Percentiles rank a stretch among this genome's conserved stretches.
Conservation (phyloP, 257 asterid species). For the Forsythia suspensa region DNA sequence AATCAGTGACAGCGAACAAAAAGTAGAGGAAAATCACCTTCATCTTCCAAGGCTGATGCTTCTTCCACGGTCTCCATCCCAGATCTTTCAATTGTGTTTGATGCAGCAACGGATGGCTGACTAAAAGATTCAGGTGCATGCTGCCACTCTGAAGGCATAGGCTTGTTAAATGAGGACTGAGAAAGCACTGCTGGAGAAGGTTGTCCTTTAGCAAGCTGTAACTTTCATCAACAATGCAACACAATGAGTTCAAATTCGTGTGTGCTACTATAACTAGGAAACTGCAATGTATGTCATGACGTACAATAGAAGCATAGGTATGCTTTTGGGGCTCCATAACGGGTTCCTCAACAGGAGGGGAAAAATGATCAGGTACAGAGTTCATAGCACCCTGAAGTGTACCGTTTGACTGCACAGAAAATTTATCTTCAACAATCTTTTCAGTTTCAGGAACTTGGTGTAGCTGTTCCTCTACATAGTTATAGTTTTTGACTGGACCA, state of each 20-base stretch:
- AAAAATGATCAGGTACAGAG: conserved; percentile 52
- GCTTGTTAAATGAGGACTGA: conserved; percentile 46
- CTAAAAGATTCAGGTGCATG: conserved; percentile 51
- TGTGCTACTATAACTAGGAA: conserved; percentile 2
- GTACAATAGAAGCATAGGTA: conserved; percentile 97
- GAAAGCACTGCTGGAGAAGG: conserved; percentile 43
- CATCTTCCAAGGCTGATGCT: conserved; percentile 64
- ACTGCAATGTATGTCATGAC: conserved; percentile 25
- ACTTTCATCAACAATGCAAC: conserved; percentile 25
- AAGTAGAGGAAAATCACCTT: conserved; percentile 44
- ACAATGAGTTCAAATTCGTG: conserved; percentile 16
- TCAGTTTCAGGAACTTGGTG: conserved; percentile 65
- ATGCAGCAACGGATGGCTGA: conserved; percentile 50
- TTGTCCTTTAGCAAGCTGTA: conserved; percentile 78
- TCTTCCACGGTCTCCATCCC: conserved; percentile 65
- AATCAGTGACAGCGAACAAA: background rate
- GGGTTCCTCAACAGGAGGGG: conserved; percentile 69
- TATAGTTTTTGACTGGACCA: conserved; percentile 48
- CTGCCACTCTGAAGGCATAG: conserved; percentile 61
- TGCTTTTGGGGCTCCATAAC: conserved; percentile 74
- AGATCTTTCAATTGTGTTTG: conserved; percentile 52
- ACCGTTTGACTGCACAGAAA: conserved; percentile 65
- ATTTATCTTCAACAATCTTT: conserved; percentile 56
- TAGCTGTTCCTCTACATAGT: conserved; percentile 59
- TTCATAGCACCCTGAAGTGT: conserved; percentile 62